Evolutionary conservation across 2,329 filamentous ascomycete genomes (phyloP).

Genomic region (Chaetomium globosum): DNA sequence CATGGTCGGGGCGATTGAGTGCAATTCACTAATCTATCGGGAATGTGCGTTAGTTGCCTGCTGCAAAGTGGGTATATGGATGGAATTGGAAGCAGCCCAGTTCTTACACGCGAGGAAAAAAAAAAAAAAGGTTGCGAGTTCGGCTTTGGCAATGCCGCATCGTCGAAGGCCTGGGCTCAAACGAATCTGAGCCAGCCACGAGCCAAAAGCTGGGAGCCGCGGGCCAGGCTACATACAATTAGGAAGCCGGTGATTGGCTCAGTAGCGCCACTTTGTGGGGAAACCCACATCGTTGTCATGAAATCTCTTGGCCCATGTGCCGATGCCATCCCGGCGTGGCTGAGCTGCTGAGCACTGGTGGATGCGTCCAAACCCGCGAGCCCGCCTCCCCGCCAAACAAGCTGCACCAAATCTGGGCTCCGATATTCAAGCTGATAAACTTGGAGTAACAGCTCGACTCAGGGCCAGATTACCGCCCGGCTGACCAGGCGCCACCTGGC

Average conservation of each 20-base stretch:
- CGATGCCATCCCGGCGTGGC: too few species aligned
- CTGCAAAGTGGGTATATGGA: not conserved
- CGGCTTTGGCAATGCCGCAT: not conserved
- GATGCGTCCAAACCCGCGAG: too few species aligned
- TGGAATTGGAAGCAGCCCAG: not conserved
- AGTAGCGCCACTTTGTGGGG: slow-evolving; percentile 18
- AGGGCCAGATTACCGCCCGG: too few species aligned
- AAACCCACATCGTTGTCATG: not conserved
- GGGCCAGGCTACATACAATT: not conserved
- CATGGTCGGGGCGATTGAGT: slow-evolving; percentile 28
- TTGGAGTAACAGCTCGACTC: not conserved
- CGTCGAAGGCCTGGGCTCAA: not conserved
- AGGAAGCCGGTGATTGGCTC: slow-evolving; percentile 9
- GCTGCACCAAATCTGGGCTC: too few species aligned
- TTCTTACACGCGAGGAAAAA: not conserved
- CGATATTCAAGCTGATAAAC: not conserved
- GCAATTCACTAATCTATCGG: not conserved
- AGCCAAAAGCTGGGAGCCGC: not conserved
- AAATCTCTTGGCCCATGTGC: not conserved
- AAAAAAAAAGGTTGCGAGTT: not conserved
- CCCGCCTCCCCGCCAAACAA: too few species aligned
- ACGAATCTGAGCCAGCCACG: not conserved
- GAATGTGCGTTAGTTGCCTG: not conserved
- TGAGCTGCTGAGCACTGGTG: too few species aligned
- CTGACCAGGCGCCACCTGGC: too few species aligned